Evolutionary conservation across 257 asterid genomes (phyloP).

Genomic region (Henckelia pumila): DNA sequence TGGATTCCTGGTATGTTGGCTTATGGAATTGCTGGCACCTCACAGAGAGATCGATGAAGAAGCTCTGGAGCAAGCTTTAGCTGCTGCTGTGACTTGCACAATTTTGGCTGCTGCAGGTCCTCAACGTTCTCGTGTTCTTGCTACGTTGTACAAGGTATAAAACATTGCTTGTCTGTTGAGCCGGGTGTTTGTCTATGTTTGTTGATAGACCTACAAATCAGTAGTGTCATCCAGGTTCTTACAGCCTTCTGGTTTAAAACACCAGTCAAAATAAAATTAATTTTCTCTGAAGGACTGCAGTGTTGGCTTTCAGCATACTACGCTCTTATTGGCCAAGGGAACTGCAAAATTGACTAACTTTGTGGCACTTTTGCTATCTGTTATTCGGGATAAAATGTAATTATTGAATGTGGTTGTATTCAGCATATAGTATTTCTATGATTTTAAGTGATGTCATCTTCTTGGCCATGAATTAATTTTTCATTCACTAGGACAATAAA

Average conservation of each 20-base stretch:
- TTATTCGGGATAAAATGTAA: not conserved
- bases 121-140: conserved; percentile 90
- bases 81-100: conserved; percentile 74
- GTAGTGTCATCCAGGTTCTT: not conserved
- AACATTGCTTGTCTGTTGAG: conserved; percentile 11
- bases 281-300: not conserved
- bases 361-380: not conserved
- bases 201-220: not conserved
- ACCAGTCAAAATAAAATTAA: conserved; percentile 7
- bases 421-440: too few relatives aligned
- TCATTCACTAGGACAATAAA: not conserved
- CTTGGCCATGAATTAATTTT: too few relatives aligned
- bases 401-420: not conserved
- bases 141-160: conserved; percentile 85
- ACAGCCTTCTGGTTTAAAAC: conserved; percentile 13
- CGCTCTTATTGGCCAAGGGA: not conserved
- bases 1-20: conserved; percentile 12
- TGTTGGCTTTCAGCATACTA: not conserved
- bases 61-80: conserved; percentile 69
- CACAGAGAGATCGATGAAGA: conserved; percentile 89
- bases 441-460: too few relatives aligned
- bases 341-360: not conserved
- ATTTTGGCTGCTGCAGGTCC: conserved; percentile 87
- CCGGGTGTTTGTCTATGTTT: not conserved
- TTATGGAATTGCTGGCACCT: conserved; percentile 21